Percentiles rank a stretch among this genome's conserved stretches.
Conservation (phyloP, 805 yeast species). For the Candida adriatica region DNA sequence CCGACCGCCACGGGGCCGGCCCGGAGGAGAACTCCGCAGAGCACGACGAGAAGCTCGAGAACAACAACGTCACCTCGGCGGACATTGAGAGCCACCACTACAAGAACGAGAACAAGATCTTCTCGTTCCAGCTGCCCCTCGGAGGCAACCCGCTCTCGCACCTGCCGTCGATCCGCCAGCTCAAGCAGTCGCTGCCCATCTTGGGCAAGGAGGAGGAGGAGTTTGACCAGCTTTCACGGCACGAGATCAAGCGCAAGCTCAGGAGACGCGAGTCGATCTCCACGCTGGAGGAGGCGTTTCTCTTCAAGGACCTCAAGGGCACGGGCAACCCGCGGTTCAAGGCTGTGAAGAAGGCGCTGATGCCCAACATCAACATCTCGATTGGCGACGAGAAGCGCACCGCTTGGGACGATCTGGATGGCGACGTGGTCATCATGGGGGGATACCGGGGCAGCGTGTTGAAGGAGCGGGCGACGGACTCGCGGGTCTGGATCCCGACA, state of each 20-base stretch:
- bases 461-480: conserved; percentile 54
- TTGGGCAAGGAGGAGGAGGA: conserved; percentile 13
- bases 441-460: conserved; percentile 84
- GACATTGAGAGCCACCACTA: conserved; percentile 15
- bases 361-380: conserved; percentile 33
- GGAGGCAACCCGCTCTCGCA: conserved; percentile 26
- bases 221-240: conserved; percentile 11
- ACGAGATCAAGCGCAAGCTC: conserved; percentile 26
- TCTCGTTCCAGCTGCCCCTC: conserved; percentile 33
- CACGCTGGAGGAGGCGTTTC: conserved; percentile 56
- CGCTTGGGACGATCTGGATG: conserved; percentile 56
- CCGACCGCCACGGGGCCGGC: too few relatives aligned
- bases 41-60: conserved; percentile 6
- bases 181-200: conserved; percentile 15
- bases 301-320: conserved; percentile 45
- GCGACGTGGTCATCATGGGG: conserved; percentile 76
- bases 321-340: conserved; percentile 60
- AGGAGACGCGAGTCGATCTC: conserved; percentile 50
- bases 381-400: conserved; percentile 22
- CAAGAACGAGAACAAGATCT: conserved; percentile 26
- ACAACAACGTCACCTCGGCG: conserved; percentile 9
- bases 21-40: too few relatives aligned
- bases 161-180: conserved; percentile 17
- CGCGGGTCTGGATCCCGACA: conserved; percentile 76
- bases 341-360: conserved; percentile 61